A percentile compares a stretch with the other conserved stretches of the same genome.
phyloP scores from a whole-genome alignment of 352 stramenopile species.

The Globisporangium paroecandrum region DNA sequence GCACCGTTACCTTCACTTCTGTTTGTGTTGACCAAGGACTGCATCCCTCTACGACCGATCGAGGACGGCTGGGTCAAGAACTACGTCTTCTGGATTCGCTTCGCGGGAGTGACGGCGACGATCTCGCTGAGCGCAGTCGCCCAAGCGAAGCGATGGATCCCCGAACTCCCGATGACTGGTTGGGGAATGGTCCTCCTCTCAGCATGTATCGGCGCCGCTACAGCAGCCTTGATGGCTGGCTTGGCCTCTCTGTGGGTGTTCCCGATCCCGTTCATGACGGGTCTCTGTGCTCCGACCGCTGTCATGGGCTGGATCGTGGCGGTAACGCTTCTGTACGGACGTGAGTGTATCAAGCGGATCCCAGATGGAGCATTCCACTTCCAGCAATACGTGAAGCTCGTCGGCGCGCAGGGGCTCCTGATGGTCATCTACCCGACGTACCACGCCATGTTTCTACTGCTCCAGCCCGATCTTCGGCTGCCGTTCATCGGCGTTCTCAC shows the following conservation, averaged over 20 bases:
- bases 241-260: background rate
- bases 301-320: background rate
- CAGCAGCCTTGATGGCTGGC: background rate
- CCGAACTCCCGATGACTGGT: background rate
- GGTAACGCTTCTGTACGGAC: background rate
- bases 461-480: background rate
- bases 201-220: background rate
- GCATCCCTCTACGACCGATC: background rate
- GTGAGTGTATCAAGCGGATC: background rate
- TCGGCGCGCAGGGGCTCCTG: background rate
- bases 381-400: background rate
- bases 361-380: background rate
- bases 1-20: background rate
- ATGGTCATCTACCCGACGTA: slow-evolving; percentile 1
- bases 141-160: background rate
- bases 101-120: background rate
- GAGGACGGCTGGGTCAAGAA: background rate
- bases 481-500: background rate
- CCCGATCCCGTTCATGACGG: background rate
- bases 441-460: background rate
- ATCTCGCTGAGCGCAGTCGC: background rate
- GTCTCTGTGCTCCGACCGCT: background rate
- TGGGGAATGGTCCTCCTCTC: background rate
- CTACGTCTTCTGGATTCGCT: slow-evolving; percentile 1
- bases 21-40: background rate